These are phyloP conservation scores for Clitopilus hobsonii DNA, from an alignment of 768 basidiomycete genomes.

Conservation along the genomic window DNA sequence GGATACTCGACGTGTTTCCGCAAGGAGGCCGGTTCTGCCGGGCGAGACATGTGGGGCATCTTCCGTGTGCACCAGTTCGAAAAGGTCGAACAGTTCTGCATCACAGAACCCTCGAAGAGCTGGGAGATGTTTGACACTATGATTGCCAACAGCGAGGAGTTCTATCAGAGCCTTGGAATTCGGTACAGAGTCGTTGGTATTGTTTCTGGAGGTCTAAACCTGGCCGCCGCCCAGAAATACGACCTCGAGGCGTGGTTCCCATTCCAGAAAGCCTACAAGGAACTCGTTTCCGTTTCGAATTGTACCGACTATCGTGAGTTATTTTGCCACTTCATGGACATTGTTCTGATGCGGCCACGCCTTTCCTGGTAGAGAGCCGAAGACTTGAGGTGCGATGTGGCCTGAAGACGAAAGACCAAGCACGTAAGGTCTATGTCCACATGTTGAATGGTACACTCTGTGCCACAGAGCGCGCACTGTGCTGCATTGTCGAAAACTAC, in stretches of 20 bases:
- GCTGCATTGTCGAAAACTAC: constrained; percentile 98
- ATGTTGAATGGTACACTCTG: constrained; percentile 99
- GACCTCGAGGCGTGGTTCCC: constrained; percentile 99
- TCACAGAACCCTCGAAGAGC: constrained; percentile 92
- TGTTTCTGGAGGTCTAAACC: constrained; percentile 93
- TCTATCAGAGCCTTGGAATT: constrained; percentile 92
- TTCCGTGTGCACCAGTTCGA: constrained; percentile 99
- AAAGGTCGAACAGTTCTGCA: constrained; percentile 96
- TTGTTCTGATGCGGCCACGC: constrained; percentile 3
- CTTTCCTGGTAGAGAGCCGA: constrained; percentile 65
- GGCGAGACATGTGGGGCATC: constrained; percentile 99
- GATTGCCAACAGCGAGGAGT: constrained; percentile 85
- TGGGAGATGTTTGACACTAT: constrained; percentile 93
- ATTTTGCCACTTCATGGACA: not conserved
- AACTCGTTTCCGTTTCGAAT: constrained; percentile 96
- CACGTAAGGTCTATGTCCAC: constrained; percentile 92
- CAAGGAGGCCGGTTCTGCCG: constrained; percentile 96
- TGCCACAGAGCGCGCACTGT: constrained; percentile 93
- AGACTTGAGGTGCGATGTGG: constrained; percentile 93
- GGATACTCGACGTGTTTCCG: constrained; percentile 96
- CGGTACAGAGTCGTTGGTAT: constrained; percentile 93
- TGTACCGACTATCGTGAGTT: constrained; percentile 94
- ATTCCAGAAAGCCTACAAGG: constrained; percentile 94
- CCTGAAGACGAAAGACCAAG: constrained; percentile 84
- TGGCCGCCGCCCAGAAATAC: constrained; percentile 96